phyloP scores from a whole-genome alignment of 352 stramenopile species.

The Pythium rishiriense region DNA sequence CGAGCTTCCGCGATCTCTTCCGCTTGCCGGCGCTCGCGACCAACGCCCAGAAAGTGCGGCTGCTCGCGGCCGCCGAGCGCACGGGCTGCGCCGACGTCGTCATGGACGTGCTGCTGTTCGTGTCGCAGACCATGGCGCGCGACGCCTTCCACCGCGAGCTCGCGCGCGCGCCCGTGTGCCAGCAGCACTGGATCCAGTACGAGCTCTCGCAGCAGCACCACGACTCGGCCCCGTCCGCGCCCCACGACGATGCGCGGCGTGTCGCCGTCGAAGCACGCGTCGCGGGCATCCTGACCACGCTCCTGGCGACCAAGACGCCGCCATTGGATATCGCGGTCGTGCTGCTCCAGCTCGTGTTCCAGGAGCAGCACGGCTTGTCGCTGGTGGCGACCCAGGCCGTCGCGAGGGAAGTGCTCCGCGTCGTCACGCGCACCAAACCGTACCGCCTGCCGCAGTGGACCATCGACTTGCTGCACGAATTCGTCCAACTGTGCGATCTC shows the following conservation, averaged over 20 bases:
- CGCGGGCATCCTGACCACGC: constrained; percentile 4
- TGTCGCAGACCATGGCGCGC: constrained; percentile 75
- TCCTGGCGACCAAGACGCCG: constrained; percentile 38
- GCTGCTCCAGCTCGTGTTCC: constrained; percentile 57
- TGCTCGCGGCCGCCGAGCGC: constrained; percentile 51
- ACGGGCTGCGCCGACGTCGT: constrained; percentile 58
- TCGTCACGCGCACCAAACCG: constrained; percentile 18
- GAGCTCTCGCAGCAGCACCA: constrained; percentile 29
- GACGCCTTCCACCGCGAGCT: constrained; percentile 53
- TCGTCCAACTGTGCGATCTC: constrained; percentile 51
- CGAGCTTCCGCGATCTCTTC: constrained; percentile 61
- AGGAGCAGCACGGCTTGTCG: constrained; percentile 25
- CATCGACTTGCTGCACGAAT: constrained; percentile 57
- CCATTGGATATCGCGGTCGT: constrained; percentile 56
- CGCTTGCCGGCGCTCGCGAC: constrained; percentile 36
- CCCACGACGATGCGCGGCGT: constrained; percentile 10
- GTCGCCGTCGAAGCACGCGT: constrained; percentile 20
- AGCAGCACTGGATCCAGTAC: constrained; percentile 76
- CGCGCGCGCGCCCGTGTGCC: constrained; percentile 31
- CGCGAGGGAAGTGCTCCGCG: constrained; percentile 43
- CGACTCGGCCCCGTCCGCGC: neutral
- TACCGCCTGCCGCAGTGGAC: constrained; percentile 55
- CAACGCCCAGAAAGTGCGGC: constrained; percentile 44
- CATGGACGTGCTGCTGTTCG: constrained; percentile 72
- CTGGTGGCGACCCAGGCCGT: constrained; percentile 37